A percentile compares a stretch with the other conserved stretches of the same genome.
These are phyloP conservation scores for Rutidosis leptorrhynchoides DNA, from an alignment of 129 eudicot genomes.

Conservation along the genomic window DNA sequence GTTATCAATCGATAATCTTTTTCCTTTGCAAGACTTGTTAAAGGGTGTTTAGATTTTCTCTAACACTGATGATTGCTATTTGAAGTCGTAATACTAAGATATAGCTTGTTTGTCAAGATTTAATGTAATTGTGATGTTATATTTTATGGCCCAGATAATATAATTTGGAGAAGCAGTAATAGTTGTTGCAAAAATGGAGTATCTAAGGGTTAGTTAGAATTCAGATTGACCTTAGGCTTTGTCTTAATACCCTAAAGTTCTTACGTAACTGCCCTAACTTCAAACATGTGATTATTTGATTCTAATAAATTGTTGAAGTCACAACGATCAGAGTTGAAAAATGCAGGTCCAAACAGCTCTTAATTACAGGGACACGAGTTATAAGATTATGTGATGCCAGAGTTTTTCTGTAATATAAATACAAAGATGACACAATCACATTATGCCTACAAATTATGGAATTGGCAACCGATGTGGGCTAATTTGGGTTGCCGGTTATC, in stretches of 20 bases:
- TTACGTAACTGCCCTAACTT: neutral
- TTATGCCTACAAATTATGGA: no score
- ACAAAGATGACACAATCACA: conserved; percentile 21
- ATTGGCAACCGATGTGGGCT: no score
- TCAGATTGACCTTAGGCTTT: neutral
- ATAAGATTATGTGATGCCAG: conserved; percentile 4
- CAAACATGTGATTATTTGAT: neutral
- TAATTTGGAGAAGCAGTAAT: neutral
- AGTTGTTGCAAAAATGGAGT: neutral
- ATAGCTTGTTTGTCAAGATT: neutral
- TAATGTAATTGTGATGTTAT: neutral
- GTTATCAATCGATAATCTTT: conserved; percentile 12
- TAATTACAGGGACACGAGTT: neutral
- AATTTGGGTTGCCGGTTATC: no score
- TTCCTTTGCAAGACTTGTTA: neutral
- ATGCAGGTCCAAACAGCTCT: neutral
- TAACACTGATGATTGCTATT: neutral
- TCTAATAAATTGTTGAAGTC: neutral
- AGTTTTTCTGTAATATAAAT: neutral
- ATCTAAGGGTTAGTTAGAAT: neutral
- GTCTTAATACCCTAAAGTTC: neutral
- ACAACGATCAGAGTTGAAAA: neutral
- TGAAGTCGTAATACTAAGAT: neutral
- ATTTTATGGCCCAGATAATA: neutral
- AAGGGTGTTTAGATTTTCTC: neutral